Conservation (phyloP, 1,284 basidiomycete genomes). For the Cutaneotrichosporon sp. region DNA sequence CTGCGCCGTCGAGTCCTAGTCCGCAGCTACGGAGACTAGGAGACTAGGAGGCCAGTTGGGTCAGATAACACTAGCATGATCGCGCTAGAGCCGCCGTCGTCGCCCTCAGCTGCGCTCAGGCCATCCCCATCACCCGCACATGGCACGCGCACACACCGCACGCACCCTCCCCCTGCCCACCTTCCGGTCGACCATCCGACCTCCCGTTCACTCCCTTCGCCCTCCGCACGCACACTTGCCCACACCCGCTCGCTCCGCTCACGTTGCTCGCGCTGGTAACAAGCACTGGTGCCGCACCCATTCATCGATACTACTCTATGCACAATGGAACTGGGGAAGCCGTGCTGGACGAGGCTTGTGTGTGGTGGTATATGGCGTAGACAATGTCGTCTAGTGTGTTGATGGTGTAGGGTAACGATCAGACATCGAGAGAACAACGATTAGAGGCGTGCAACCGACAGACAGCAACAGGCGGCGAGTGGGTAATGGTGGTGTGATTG, state of each 20-base stretch:
- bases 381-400: constrained; percentile 6
- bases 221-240: neutral
- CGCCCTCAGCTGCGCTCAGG: neutral
- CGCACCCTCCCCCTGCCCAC: neutral
- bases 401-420: constrained; percentile 8
- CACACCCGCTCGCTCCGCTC: neutral
- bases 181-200: too few species aligned
- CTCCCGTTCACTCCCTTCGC: neutral
- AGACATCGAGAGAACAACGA: constrained; percentile 14
- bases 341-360: neutral
- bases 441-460: constrained; percentile 15
- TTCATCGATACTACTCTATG: constrained; percentile 13
- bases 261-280: neutral
- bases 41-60: neutral
- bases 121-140: neutral
- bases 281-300: constrained; percentile 7
- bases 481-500: constrained; percentile 5
- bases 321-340: constrained; percentile 8
- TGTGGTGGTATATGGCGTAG: constrained; percentile 6
- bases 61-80: neutral
- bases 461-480: constrained; percentile 11
- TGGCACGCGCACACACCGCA: neutral
- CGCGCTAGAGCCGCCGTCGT: neutral
- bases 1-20: neutral
- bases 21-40: too few species aligned